Conservation (phyloP, 1,284 basidiomycete species). For the Lentinula novae-zelandiae region DNA sequence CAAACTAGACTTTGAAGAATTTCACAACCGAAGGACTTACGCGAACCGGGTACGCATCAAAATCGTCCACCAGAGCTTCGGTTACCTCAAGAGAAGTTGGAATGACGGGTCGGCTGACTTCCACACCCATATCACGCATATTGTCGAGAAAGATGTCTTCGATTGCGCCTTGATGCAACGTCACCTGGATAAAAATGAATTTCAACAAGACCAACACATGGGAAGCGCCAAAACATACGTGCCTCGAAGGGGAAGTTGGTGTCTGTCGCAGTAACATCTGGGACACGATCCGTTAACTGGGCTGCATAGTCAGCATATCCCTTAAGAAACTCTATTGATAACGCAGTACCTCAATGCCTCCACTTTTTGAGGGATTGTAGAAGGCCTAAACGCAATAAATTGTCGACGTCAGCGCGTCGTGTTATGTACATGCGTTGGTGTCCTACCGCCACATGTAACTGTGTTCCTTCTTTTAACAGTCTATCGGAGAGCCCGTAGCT, state of each 20-base stretch:
- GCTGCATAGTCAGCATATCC: neutral
- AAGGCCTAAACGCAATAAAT: conserved; percentile 47
- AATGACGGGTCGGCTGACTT: conserved; percentile 54
- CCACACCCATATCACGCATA: conserved; percentile 45
- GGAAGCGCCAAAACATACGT: conserved; percentile 5
- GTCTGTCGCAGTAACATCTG: conserved; percentile 53
- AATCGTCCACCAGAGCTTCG: conserved; percentile 39
- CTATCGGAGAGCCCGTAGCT: conserved; percentile 72
- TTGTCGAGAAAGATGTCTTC: conserved; percentile 68
- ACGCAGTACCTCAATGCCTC: conserved; percentile 54
- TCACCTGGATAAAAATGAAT: conserved; percentile 38
- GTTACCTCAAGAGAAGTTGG: conserved; percentile 55
- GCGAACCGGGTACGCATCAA: conserved; percentile 50
- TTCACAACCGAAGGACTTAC: conserved; percentile 28
- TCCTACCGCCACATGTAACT: conserved; percentile 64
- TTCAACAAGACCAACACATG: neutral
- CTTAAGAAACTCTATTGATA: neutral
- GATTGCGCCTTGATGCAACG: conserved; percentile 74
- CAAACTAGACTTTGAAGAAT: neutral
- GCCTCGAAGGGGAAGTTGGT: conserved; percentile 69
- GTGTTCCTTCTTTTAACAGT: conserved; percentile 60
- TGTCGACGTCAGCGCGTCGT: neutral
- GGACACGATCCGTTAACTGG: conserved; percentile 58
- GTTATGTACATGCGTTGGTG: neutral
- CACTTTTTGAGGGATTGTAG: conserved; percentile 57